Percentiles rank a stretch among this genome's conserved stretches.
phyloP scores from a whole-genome alignment of 163 green algal species.

The Picocystis sp. region DNA sequence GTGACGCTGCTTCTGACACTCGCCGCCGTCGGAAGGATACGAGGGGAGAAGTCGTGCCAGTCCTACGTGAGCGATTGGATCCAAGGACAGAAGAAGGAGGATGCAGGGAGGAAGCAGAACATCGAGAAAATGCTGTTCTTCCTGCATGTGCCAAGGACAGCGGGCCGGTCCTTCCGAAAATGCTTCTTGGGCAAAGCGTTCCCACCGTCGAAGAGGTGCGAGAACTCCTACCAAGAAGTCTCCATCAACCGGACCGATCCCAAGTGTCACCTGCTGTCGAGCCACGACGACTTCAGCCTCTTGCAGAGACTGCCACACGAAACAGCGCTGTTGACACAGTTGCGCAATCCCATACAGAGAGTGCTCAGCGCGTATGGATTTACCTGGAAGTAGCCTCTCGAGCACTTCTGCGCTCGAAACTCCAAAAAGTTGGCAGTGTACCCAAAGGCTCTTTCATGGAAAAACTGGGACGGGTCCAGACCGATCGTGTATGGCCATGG shows the following conservation, averaged over 20 bases:
- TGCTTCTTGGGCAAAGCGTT: conserved; percentile 68
- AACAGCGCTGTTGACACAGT: conserved; percentile 55
- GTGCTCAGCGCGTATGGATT: conserved; percentile 90
- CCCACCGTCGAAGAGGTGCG: conserved; percentile 21
- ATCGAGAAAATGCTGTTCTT: conserved; percentile 51
- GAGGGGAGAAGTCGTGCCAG: no score
- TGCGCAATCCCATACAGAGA: conserved; percentile 72
- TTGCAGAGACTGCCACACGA: conserved; percentile 38
- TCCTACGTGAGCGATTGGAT: no score
- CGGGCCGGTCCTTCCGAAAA: conserved; percentile 66
- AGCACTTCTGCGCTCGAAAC: conserved; percentile 1
- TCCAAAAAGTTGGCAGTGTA: conserved; percentile 10
- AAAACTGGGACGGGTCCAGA: neutral
- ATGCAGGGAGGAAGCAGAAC: no score
- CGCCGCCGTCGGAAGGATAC: no score
- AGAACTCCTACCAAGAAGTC: conserved; percentile 66
- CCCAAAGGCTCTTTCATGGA: conserved; percentile 3
- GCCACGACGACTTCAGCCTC: conserved; percentile 83
- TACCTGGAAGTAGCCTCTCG: conserved; percentile 53
- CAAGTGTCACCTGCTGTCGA: conserved; percentile 57
- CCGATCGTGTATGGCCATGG: neutral
- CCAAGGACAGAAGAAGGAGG: no score
- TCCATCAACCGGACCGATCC: conserved; percentile 39
- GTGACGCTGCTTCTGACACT: no score
- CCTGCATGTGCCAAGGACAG: conserved; percentile 76